phyloP scores from a whole-genome alignment of 139 green algal species.

The Klebsormidium nitens region DNA sequence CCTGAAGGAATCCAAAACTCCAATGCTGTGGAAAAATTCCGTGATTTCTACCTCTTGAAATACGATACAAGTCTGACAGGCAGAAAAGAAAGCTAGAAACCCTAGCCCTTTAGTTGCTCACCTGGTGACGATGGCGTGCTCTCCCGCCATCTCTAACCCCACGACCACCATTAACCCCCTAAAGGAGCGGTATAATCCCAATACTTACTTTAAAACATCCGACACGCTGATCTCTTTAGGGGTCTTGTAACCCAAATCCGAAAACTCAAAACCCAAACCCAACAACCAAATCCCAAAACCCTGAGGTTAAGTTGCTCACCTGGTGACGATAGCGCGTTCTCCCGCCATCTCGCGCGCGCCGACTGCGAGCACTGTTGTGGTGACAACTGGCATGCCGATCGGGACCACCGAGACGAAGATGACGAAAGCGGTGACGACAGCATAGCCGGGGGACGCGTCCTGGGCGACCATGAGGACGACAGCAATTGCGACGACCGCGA shows the following conservation, averaged over 20 bases:
- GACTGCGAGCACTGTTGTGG: constrained; percentile 75
- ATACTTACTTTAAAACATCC: constrained; percentile 73
- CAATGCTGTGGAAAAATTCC: no score
- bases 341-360: constrained; percentile 58
- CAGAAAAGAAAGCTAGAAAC: constrained; percentile 81
- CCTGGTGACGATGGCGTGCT: constrained; percentile 75
- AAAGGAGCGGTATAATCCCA: neutral
- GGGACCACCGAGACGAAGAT: constrained; percentile 72
- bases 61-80: no score
- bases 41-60: no score
- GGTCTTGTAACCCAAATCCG: no score
- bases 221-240: constrained; percentile 78
- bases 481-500: constrained; percentile 53
- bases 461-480: neutral
- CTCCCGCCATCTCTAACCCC: constrained; percentile 54
- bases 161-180: constrained; percentile 29
- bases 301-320: constrained; percentile 74
- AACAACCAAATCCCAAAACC: constrained; percentile 86
- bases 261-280: no score
- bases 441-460: neutral
- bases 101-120: constrained; percentile 78
- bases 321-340: constrained; percentile 73
- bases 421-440: constrained; percentile 37
- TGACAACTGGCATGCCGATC: constrained; percentile 71
- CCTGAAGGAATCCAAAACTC: no score